These are phyloP conservation scores for Diaporthe longicolla DNA, from an alignment of 2,329 filamentous ascomycete species.

Conservation along the genomic window DNA sequence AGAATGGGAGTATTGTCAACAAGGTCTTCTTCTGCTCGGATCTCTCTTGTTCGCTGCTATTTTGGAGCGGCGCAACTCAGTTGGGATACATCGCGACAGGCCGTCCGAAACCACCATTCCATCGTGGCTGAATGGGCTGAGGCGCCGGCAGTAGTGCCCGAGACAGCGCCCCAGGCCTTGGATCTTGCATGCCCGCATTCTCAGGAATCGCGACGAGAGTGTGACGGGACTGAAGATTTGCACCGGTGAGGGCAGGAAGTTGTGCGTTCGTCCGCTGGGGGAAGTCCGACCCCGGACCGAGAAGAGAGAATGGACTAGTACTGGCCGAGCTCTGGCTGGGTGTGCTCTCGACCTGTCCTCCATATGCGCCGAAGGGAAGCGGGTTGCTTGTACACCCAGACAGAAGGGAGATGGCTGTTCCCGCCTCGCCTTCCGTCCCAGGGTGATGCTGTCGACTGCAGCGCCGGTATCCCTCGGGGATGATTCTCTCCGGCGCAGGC, in stretches of 20 bases:
- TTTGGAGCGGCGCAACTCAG: background rate
- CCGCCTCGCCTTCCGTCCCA: background rate
- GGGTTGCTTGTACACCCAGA: background rate
- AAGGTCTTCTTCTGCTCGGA: background rate
- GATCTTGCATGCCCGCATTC: background rate
- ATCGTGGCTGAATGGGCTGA: conserved; percentile 13
- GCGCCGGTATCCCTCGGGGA: conserved; percentile 40
- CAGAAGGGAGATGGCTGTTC: background rate
- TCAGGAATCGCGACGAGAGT: conserved; percentile 22
- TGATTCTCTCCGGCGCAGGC: conserved; percentile 45
- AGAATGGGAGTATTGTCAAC: background rate
- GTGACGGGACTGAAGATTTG: background rate
- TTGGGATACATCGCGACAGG: background rate
- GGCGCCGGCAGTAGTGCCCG: background rate
- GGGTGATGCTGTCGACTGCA: conserved; percentile 29
- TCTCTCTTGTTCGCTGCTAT: background rate
- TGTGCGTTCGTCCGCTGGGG: background rate
- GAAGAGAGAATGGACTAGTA: background rate
- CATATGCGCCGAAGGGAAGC: background rate
- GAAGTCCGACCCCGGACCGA: background rate
- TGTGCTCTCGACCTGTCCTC: background rate
- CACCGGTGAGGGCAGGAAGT: background rate
- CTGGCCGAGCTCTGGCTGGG: background rate
- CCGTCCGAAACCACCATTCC: background rate
- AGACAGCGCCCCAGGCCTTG: background rate